Percentiles rank a stretch among this genome's conserved stretches.
These are phyloP conservation scores for Penicillium samsonianum DNA, from an alignment of 495 filamentous ascomycete genomes.

Conservation along the genomic window DNA sequence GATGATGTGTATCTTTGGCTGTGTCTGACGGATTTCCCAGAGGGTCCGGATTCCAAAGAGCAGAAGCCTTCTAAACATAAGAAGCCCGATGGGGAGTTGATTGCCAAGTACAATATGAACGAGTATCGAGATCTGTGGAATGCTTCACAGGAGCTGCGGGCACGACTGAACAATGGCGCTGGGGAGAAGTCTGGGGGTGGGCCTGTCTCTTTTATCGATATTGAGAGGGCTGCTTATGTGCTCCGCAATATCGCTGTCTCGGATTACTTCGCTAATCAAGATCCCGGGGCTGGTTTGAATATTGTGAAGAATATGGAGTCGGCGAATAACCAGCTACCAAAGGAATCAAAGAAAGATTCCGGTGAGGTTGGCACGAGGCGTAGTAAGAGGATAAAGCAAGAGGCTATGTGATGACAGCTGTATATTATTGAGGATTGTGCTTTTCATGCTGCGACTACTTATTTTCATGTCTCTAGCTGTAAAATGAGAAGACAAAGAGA, in stretches of 20 bases:
- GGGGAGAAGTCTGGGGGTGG: constrained; percentile 6
- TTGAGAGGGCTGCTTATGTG: constrained; percentile 72
- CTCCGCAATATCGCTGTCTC: constrained; percentile 37
- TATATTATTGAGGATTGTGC: too few relatives aligned
- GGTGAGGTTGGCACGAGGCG: neutral
- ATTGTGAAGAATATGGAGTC: neutral
- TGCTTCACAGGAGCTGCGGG: constrained; percentile 44
- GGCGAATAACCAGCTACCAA: neutral
- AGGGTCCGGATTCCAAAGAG: neutral
- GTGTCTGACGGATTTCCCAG: constrained; percentile 36
- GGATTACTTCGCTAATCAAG: constrained; percentile 16
- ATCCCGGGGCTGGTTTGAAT: neutral
- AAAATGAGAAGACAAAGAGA: too few relatives aligned
- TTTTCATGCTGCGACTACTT: too few relatives aligned
- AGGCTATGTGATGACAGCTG: neutral
- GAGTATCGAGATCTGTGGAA: constrained; percentile 61
- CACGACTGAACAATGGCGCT: constrained; percentile 39
- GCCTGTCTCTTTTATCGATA: constrained; percentile 53
- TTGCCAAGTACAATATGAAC: constrained; percentile 63
- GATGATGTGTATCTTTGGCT: constrained; percentile 75
- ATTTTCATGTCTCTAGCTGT: too few relatives aligned
- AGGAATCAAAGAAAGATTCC: neutral
- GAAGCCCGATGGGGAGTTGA: constrained; percentile 43
- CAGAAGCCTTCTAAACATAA: constrained; percentile 35
- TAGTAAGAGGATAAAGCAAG: neutral